Base-by-base conservation (phyloP, 768 basidiomycete species). In the Coprinopsis strossmayeri region DNA sequence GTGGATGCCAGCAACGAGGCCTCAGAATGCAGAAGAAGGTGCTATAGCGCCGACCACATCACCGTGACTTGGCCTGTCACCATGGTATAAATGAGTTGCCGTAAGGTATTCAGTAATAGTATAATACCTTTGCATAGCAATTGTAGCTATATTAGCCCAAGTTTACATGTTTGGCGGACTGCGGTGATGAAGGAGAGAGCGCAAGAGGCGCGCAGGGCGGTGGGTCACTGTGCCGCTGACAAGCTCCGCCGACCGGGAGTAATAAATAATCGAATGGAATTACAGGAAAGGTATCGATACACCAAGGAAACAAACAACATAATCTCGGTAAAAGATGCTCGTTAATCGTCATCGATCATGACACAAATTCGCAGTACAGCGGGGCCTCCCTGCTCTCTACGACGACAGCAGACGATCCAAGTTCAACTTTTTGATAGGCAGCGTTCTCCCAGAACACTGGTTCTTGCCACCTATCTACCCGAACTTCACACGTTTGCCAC, bases 281-380 rank as follows among this genome's bases (percentile, higher is more conserved):
- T 52, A 51, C 49, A 41, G 48, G 47, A 43, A 44, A 55, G 35
- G 51, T 49, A 56, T 57, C 28, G 50, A 49, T 47, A 49, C 35
- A 52, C 37, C 23, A 25, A 42, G 15, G 46, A 52, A 57, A 45
- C 38, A 51, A 58, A 35, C 51, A 47, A 55, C 50, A 52, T 55
- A 34, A 39, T 45, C 56, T 41, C 52, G 28, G n/a, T 24, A 43
- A n/a, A 50, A 44, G 43, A 57, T 56, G 28, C 43, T 28, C 18
- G 30, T 5, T 25, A 9, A 61, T 54, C 49, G 48, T 46, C 45
- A 49, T 48, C 49, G 25, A 46, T 34, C 46, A 18, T 47, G 23
- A 27, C 17, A 37, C 50, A 32, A 39, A 40, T 15, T 26, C 17
- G 45, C 28, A 35, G 32, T n/a, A n/a, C n/a, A n/a, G n/a, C n/a